Conservation (phyloP, 768 basidiomycete genomes). For the Hypholoma sublateritium region DNA sequence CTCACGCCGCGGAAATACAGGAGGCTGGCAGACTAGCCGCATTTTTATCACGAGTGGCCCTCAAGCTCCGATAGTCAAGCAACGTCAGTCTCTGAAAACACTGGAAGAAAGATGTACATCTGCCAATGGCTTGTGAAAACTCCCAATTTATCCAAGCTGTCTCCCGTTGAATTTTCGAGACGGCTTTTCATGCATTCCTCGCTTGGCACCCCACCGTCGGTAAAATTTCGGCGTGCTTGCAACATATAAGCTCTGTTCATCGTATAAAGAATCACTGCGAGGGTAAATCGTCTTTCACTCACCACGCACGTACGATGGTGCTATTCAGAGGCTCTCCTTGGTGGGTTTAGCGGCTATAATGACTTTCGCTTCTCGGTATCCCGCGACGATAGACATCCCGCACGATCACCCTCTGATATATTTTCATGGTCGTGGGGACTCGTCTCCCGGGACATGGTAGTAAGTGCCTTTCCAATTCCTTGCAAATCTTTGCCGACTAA, state of each 20-base stretch:
- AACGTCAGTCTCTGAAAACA: too few relatives aligned
- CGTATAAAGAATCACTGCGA: neutral
- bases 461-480: slow-evolving; percentile 20
- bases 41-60: too few relatives aligned
- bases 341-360: neutral
- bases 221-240: neutral
- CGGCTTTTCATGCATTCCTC: neutral
- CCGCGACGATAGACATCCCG: slow-evolving; percentile 20
- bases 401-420: slow-evolving; percentile 42
- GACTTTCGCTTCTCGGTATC: neutral
- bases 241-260: neutral
- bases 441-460: slow-evolving; percentile 55
- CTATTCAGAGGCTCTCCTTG: neutral
- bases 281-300: neutral
- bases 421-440: slow-evolving; percentile 54
- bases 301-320: neutral
- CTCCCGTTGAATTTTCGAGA: neutral
- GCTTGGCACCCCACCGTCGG: neutral
- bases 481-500: neutral
- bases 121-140: neutral
- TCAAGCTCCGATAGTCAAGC: too few relatives aligned
- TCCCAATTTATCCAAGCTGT: neutral
- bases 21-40: too few relatives aligned
- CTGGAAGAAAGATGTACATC: neutral
- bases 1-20: too few relatives aligned